phyloP scores from a whole-genome alignment of 176 grass and related monocot genomes.

The Lolium rigidum region DNA sequence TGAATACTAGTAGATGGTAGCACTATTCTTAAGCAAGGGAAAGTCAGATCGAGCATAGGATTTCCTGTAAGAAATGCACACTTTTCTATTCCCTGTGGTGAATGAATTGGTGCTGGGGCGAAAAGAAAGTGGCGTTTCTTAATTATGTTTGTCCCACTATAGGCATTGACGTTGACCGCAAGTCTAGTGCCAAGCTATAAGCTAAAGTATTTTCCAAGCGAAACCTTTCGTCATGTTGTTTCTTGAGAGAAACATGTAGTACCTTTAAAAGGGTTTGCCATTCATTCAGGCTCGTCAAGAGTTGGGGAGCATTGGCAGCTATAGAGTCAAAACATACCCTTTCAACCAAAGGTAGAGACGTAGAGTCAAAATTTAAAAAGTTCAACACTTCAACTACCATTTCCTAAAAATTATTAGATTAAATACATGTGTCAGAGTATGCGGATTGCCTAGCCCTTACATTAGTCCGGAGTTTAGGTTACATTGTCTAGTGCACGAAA shows the following conservation, averaged over 20 bases:
- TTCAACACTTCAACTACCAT: background rate
- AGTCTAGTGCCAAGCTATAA: background rate
- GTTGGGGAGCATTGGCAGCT: background rate
- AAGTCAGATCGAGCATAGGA: constrained; percentile 24
- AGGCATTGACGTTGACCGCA: constrained; percentile 34
- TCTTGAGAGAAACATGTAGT: background rate
- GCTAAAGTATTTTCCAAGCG: background rate
- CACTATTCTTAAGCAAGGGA: constrained; percentile 49
- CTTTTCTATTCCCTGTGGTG: background rate
- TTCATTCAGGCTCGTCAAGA: background rate
- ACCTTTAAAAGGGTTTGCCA: background rate
- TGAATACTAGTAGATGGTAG: constrained; percentile 18
- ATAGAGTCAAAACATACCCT: background rate
- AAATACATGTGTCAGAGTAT: background rate
- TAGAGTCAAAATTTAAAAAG: background rate
- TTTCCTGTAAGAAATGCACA: constrained; percentile 46
- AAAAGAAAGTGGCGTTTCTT: constrained; percentile 42
- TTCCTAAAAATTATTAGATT: background rate
- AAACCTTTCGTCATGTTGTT: background rate
- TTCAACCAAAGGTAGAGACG: background rate
- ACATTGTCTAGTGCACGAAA: no score
- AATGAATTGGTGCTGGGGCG: constrained; percentile 41
- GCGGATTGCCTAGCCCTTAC: no score
- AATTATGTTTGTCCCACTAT: constrained; percentile 34
- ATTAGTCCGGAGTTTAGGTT: no score